Base-by-base conservation (phyloP, 176 grass and related monocot species). In the Luzula sylvatica region DNA sequence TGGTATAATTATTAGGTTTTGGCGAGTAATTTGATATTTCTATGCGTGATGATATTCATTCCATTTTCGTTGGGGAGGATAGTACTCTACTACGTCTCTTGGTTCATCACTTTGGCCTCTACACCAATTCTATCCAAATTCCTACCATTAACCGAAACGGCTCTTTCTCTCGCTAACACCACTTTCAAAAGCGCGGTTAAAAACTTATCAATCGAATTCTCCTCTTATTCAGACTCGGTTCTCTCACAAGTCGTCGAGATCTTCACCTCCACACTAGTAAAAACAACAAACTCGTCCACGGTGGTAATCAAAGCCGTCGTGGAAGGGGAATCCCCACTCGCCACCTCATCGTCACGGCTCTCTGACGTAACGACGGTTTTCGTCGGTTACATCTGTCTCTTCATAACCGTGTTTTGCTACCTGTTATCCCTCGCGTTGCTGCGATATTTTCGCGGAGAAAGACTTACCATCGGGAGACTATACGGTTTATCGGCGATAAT, bases 21-120 rank as follows among this genome's bases (percentile, higher is more conserved):
- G 46, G 93, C 93, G 52, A 98, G 93, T 65, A 98, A 98, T 98
- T 78, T 85, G 50, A 98, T 98, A 77, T 98, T 98, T 55, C 86
- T 98, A 22, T 70, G 83, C 47, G 93, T 98, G 67, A 85, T 98
- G 22, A 87, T 98, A 48, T 87, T 98, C 43, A 48, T 98, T 68
- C 93, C 93, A 1, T 98, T 98, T 60, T 98, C 93, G 66, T 65
- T 92, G 23, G 93, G 93, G 58, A 98, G 93, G 70, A 87, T 98
- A 53, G 65, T 87, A n/a, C 65, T 98, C 51, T 80, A 78, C 61
- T 98, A 90, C 35, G 65, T 92, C 24, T 90, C 86, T 68, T 98
- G 93, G 93, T 79, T 98, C 65, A 90, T 98, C 68, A 85, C 86
- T 62, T 90, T 85, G 14, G 78, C 86, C 20, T 98, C 93, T 46